These are phyloP conservation scores for Apiospora arundinis DNA, from an alignment of 2,329 filamentous ascomycete genomes.

Conservation along the genomic window DNA sequence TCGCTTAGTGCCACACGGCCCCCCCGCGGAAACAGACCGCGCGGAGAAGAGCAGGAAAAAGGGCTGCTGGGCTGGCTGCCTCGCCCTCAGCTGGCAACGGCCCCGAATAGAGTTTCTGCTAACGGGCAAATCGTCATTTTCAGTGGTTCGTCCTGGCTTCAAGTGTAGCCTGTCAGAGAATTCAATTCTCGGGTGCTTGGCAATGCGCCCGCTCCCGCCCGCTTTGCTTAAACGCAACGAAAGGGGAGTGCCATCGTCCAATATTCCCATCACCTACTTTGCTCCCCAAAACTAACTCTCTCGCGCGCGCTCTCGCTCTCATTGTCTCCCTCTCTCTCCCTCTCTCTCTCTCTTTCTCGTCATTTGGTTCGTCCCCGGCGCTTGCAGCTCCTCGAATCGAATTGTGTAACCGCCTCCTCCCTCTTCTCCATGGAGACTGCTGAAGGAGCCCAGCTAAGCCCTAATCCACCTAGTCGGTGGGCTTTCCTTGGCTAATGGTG, in stretches of 20 bases:
- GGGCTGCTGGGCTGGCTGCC: slow-evolving; percentile 1
- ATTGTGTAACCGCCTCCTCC: not conserved
- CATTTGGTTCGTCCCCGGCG: not conserved
- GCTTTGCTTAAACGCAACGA: not conserved
- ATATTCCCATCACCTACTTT: not conserved
- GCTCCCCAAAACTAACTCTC: not conserved
- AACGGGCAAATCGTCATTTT: slow-evolving; percentile 1
- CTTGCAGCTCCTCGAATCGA: not conserved
- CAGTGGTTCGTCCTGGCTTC: not conserved
- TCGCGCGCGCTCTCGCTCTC: not conserved
- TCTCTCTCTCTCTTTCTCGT: not conserved
- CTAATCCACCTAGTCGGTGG: not conserved
- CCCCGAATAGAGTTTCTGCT: slow-evolving; percentile 7
- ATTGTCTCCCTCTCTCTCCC: too few relatives aligned
- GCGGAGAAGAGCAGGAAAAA: not conserved
- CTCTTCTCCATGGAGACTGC: not conserved
- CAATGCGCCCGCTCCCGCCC: not conserved
- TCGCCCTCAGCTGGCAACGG: slow-evolving; percentile 14
- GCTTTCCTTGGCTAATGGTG: not conserved
- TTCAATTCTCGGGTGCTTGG: not conserved
- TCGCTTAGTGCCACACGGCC: not conserved
- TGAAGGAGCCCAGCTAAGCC: not conserved
- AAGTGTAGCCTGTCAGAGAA: slow-evolving; percentile 4
- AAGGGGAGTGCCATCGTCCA: not conserved
- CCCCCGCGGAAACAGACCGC: slow-evolving; percentile 11